Evolutionary conservation across 2,329 filamentous ascomycete species (phyloP).

Genomic region (Phaeoacremonium minimum): DNA sequence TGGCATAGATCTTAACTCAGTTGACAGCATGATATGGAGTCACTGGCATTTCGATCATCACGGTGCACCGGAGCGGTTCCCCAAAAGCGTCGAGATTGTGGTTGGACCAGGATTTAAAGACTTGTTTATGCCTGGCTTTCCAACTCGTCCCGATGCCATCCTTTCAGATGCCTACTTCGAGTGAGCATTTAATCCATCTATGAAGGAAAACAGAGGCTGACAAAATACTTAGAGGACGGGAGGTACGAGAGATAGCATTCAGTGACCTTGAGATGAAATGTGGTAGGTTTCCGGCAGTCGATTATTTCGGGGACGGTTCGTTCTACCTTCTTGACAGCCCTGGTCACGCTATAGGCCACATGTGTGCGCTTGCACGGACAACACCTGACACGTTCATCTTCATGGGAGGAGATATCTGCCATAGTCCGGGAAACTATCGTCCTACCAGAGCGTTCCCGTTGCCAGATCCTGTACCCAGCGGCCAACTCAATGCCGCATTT

Average conservation of each 20-base stretch:
- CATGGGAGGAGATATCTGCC: conserved; percentile 16
- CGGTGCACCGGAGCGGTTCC: conserved; percentile 14
- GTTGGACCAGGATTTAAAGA: conserved; percentile 17
- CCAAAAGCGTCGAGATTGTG: conserved; percentile 12
- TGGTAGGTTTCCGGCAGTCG: conserved; percentile 13
- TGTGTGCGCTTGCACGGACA: conserved; percentile 14
- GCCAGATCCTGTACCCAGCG: conserved; percentile 7
- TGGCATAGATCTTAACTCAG: neutral
- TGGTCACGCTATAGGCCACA: conserved; percentile 14
- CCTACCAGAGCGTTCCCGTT: conserved; percentile 11
- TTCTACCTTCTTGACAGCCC: conserved; percentile 16
- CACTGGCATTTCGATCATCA: conserved; percentile 18
- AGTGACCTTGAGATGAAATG: conserved; percentile 1
- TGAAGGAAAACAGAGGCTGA: conserved; percentile 1
- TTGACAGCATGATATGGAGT: conserved; percentile 5
- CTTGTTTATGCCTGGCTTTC: conserved; percentile 12
- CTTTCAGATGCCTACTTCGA: conserved; percentile 9
- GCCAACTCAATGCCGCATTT: neutral
- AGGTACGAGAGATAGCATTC: conserved; percentile 8
- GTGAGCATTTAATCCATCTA: neutral
- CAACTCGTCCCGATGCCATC: conserved; percentile 11
- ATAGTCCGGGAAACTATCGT: conserved; percentile 14
- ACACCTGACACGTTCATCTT: conserved; percentile 14
- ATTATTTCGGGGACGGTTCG: conserved; percentile 18
- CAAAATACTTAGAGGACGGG: conserved; percentile 3